Percentiles rank a stretch among this genome's conserved stretches.
Evolutionary conservation across 345 rosid species (phyloP).

Genomic region (Triadica sebifera): DNA sequence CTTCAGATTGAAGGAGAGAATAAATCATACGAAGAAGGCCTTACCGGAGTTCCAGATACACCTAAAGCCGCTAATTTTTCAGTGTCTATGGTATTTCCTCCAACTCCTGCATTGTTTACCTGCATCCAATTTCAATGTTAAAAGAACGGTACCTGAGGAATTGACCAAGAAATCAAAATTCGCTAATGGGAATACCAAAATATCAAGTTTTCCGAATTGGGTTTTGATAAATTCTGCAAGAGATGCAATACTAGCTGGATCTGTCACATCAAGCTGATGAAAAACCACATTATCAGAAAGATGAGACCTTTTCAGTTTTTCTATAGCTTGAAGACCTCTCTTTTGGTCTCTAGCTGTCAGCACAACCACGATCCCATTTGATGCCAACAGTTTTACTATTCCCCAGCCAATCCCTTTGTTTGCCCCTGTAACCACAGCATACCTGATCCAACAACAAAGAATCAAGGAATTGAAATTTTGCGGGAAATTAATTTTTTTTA

Average conservation of each 20-base stretch:
- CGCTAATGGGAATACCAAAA: constrained; percentile 6
- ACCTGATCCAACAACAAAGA: constrained; percentile 1
- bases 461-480: too few relatives aligned
- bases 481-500: too few relatives aligned
- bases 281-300: constrained; percentile 15
- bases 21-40: not conserved
- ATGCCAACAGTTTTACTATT: constrained; percentile 17
- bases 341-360: constrained; percentile 17
- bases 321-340: constrained; percentile 16
- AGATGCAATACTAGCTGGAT: constrained; percentile 2
- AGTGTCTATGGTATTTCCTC: constrained; percentile 13
- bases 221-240: constrained; percentile 19
- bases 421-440: constrained; percentile 36
- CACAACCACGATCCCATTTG: constrained; percentile 12
- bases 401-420: constrained; percentile 37
- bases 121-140: not conserved
- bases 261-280: constrained; percentile 22
- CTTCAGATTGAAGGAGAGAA: not conserved
- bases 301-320: constrained; percentile 6
- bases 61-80: not conserved
- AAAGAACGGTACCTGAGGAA: too few relatives aligned
- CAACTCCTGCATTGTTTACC: constrained; percentile 33
- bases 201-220: constrained; percentile 27
- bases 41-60: not conserved
- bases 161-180: too few relatives aligned